phyloP scores from a whole-genome alignment of 1,284 basidiomycete species.

The Ganoderma lucidum region DNA sequence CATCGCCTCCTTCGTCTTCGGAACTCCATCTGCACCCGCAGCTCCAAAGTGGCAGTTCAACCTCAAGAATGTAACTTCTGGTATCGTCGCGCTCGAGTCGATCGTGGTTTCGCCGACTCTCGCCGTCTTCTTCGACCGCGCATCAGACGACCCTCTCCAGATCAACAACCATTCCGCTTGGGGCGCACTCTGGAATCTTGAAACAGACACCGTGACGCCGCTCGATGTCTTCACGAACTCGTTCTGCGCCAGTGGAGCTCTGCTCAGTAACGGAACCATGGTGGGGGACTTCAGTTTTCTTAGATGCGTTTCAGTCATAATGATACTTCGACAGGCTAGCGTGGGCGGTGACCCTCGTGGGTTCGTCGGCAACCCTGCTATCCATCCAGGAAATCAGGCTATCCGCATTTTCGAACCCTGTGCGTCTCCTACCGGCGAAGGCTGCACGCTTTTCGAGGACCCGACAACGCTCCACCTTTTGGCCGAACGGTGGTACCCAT shows the following conservation, averaged over 20 bases:
- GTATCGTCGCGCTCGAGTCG: conserved; percentile 57
- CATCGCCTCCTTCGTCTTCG: conserved; percentile 7
- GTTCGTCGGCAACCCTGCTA: conserved; percentile 43
- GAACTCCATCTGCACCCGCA: conserved; percentile 25
- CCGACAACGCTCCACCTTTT: conserved; percentile 46
- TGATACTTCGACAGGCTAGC: conserved; percentile 43
- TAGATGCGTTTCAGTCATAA: background rate
- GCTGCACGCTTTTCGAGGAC: conserved; percentile 52
- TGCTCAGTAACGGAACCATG: conserved; percentile 59
- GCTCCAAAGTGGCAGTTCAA: conserved; percentile 37
- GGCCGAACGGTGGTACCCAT: conserved; percentile 52
- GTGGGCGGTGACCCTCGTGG: conserved; percentile 54
- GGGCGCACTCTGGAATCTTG: conserved; percentile 59
- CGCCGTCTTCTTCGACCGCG: conserved; percentile 55
- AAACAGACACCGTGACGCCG: conserved; percentile 55
- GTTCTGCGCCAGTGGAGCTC: conserved; percentile 70
- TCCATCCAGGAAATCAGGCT: conserved; percentile 36
- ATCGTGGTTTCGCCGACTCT: conserved; percentile 55
- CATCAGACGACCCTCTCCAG: conserved; percentile 57
- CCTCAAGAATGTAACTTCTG: conserved; percentile 48
- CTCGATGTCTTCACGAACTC: conserved; percentile 73
- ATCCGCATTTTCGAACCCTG: conserved; percentile 50
- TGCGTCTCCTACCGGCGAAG: conserved; percentile 44
- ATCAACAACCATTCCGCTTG: conserved; percentile 72
- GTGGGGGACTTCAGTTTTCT: conserved; percentile 32